Conservation (phyloP, 257 asterid species). For the Lycium ferocissimum region DNA sequence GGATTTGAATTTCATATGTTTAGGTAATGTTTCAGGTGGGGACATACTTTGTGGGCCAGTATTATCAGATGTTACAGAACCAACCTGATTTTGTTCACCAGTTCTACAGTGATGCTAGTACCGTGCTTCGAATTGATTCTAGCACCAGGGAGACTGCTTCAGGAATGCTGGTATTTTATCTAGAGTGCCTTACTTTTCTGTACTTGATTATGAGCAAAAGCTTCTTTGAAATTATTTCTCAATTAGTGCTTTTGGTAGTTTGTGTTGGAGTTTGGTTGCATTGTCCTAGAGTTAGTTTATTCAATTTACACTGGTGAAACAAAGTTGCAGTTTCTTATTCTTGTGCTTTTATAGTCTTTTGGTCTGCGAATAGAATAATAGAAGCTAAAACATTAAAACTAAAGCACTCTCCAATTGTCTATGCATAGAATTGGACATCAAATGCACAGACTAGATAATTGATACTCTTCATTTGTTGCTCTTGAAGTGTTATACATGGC, state of each 20-base stretch:
- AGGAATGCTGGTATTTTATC: constrained; percentile 75
- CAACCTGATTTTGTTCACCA: constrained; percentile 88
- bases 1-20: constrained; percentile 30
- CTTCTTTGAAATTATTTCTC: neutral
- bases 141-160: constrained; percentile 75
- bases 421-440: neutral
- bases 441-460: neutral
- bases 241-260: neutral
- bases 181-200: neutral
- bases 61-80: constrained; percentile 87
- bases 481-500: neutral
- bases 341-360: neutral
- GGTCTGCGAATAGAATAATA: neutral
- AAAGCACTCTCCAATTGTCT: neutral
- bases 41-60: constrained; percentile 93
- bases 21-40: constrained; percentile 71
- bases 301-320: neutral
- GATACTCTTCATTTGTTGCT: neutral
- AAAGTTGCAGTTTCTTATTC: neutral
- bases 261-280: neutral
- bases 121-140: constrained; percentile 90
- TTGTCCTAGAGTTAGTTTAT: neutral
- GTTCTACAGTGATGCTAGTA: constrained; percentile 89
- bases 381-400: neutral
- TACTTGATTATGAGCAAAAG: neutral